Conservation (phyloP, 225 moss, liverwort and hornwort species). For the Polytrichum formosum region DNA sequence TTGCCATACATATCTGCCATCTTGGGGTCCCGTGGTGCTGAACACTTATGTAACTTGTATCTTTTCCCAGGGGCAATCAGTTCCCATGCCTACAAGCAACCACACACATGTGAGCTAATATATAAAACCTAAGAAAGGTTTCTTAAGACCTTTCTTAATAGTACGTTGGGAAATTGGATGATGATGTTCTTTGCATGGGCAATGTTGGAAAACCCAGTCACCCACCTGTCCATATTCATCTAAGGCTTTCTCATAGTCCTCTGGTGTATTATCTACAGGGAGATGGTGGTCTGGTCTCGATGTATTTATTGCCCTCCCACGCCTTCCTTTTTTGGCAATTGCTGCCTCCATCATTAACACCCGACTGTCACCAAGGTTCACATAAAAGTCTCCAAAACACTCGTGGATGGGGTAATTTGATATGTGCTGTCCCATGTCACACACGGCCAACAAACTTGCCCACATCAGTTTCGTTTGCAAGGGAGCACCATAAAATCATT, state of each 20-base stretch:
- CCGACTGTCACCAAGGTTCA: constrained; percentile 61
- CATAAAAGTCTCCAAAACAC: constrained; percentile 78
- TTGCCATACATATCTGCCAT: constrained; percentile 75
- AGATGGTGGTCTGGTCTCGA: background rate
- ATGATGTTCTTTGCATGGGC: too few species aligned
- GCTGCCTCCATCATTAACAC: constrained; percentile 54
- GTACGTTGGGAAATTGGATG: background rate
- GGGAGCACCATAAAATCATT: too few species aligned
- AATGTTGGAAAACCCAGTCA: background rate
- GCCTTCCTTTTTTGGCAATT: constrained; percentile 16
- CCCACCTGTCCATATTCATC: constrained; percentile 52
- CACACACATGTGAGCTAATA: background rate
- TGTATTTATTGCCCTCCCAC: constrained; percentile 19
- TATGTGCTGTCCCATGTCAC: constrained; percentile 39
- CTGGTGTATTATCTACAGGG: constrained; percentile 23
- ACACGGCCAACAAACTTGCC: background rate
- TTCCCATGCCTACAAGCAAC: constrained; percentile 68
- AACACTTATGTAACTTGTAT: constrained; percentile 42
- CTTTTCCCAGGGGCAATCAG: constrained; percentile 42
- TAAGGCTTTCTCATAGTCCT: constrained; percentile 55
- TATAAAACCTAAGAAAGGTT: background rate
- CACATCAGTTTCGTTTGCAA: too few species aligned
- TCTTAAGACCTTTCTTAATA: too few species aligned
- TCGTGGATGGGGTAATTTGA: constrained; percentile 78
- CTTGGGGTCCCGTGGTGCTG: constrained; percentile 37